Percentiles rank a stretch among this genome's conserved stretches.
phyloP scores from a whole-genome alignment of 1,284 basidiomycete genomes.

The Malassezia sp. region DNA sequence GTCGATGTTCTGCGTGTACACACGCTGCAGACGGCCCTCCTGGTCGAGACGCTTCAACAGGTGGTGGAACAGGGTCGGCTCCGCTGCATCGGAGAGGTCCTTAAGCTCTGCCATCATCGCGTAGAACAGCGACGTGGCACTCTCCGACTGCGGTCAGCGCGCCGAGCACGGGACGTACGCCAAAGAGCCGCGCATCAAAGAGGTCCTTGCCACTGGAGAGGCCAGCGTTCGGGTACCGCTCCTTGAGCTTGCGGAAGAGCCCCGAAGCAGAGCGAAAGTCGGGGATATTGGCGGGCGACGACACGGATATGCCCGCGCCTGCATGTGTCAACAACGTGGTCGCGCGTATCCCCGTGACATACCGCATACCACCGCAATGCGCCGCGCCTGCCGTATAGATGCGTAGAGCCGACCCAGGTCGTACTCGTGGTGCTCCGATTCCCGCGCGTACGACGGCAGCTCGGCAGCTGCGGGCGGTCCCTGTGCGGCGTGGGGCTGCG shows the following conservation, averaged over 20 bases:
- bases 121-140: constrained; percentile 72
- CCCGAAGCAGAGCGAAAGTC: constrained; percentile 79
- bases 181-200: constrained; percentile 80
- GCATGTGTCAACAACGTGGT: constrained; percentile 16
- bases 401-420: constrained; percentile 39
- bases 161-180: constrained; percentile 55
- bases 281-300: constrained; percentile 69
- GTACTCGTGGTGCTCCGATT: constrained; percentile 20
- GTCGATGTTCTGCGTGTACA: constrained; percentile 92
- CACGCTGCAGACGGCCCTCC: constrained; percentile 72
- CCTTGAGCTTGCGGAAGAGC: constrained; percentile 64
- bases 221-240: constrained; percentile 62
- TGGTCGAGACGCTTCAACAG: constrained; percentile 74
- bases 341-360: constrained; percentile 44
- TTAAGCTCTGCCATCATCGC: constrained; percentile 86
- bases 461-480: neutral
- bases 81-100: constrained; percentile 64
- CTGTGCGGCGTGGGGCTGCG: neutral
- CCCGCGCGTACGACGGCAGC: constrained; percentile 8
- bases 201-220: constrained; percentile 69
- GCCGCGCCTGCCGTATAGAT: constrained; percentile 62
- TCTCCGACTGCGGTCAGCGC: constrained; percentile 45
- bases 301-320: constrained; percentile 79
- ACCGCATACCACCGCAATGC: constrained; percentile 78
- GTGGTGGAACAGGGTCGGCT: constrained; percentile 71